phyloP scores from a whole-genome alignment of 768 basidiomycete genomes.

The Pisolithus sp. region DNA sequence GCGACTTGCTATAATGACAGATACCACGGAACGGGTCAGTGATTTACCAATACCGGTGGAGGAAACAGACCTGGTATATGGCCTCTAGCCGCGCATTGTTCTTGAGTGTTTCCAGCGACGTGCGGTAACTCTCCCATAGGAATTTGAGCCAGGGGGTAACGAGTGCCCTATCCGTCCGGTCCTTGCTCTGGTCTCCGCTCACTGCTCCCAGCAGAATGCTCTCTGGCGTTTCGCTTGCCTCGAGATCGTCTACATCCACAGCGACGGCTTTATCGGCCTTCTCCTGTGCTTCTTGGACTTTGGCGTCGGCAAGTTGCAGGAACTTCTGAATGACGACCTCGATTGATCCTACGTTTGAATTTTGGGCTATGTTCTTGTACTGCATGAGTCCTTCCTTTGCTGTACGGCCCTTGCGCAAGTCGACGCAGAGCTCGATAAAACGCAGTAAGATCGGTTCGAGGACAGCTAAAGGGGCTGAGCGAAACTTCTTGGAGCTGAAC shows the following conservation, averaged over 20 bases:
- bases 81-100: constrained; percentile 89
- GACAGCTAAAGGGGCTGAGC: constrained; percentile 78
- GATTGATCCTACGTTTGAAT: constrained; percentile 84
- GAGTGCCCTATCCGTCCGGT: constrained; percentile 88
- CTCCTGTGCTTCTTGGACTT: constrained; percentile 81
- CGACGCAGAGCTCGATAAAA: constrained; percentile 94
- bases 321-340: constrained; percentile 88
- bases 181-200: constrained; percentile 84
- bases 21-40: not conserved
- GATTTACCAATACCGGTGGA: not conserved
- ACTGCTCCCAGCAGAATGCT: constrained; percentile 88
- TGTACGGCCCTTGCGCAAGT: constrained; percentile 87
- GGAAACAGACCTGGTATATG: constrained; percentile 78
- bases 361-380: constrained; percentile 97
- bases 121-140: constrained; percentile 98
- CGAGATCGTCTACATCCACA: constrained; percentile 88
- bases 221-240: constrained; percentile 92
- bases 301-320: constrained; percentile 71
- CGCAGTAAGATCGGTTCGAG: constrained; percentile 95
- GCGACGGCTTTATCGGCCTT: constrained; percentile 73
- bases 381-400: constrained; percentile 96
- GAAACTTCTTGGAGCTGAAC: constrained; percentile 90
- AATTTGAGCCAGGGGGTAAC: constrained; percentile 98
- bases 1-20: constrained; percentile 69
- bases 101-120: constrained; percentile 90